Evolutionary conservation across 164 flowering plant genomes (phyloP).

Genomic region (Saururus chinensis): DNA sequence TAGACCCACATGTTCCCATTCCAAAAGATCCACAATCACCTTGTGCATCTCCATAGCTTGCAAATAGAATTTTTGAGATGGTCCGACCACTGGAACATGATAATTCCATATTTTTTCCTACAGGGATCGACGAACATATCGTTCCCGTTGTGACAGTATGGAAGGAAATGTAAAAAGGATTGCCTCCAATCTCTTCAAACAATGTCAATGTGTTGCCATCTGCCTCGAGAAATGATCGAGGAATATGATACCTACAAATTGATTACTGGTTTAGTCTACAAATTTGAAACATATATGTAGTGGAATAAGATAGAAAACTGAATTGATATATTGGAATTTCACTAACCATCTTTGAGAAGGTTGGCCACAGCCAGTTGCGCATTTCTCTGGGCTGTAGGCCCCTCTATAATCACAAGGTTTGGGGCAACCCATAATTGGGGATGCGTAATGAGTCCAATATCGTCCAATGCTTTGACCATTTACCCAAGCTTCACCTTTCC

Average conservation of each 20-base stretch:
- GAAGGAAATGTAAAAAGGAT: slow-evolving; percentile 37
- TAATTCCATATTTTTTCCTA: slow-evolving; percentile 26
- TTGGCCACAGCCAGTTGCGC: slow-evolving; percentile 37
- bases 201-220: slow-evolving; percentile 32
- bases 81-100: slow-evolving; percentile 30
- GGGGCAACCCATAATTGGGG: slow-evolving; percentile 25
- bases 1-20: slow-evolving; percentile 22
- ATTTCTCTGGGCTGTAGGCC: slow-evolving; percentile 24
- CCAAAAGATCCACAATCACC: slow-evolving; percentile 42
- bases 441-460: slow-evolving; percentile 43
- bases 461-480: slow-evolving; percentile 63
- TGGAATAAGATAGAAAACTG: background rate
- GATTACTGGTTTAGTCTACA: no score
- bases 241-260: slow-evolving; percentile 51
- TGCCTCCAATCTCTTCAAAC: slow-evolving; percentile 63
- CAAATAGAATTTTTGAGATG: slow-evolving; percentile 37
- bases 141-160: slow-evolving; percentile 28
- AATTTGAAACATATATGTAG: background rate
- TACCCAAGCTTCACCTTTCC: slow-evolving; percentile 76
- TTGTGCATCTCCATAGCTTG: slow-evolving; percentile 41
- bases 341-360: slow-evolving; percentile 64
- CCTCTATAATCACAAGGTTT: slow-evolving; percentile 63
- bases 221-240: slow-evolving; percentile 31
- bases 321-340: background rate
- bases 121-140: slow-evolving; percentile 28